Base-by-base conservation (phyloP, 2,329 filamentous ascomycete genomes). In the Scortechinia acanthostroma region DNA sequence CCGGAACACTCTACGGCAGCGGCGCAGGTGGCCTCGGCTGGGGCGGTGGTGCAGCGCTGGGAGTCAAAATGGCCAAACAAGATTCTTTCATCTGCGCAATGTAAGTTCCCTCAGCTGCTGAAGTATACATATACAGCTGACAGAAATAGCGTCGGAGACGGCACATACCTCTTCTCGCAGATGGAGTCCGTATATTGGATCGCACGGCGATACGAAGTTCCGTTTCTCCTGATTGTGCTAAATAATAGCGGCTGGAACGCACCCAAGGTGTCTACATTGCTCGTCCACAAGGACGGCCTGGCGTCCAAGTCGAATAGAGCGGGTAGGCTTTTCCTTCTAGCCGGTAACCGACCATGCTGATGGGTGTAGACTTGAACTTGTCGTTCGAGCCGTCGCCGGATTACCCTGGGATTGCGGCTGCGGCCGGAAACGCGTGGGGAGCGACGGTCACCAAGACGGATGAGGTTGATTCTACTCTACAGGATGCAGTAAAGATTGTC, bases 191-290 rank as follows among this genome's bases (percentile, higher is more conserved):
- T 76, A 5, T 71, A 77, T 57, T 79, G 75, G 75, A 74, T 79
- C 40, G 63, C 72, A 4, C 65, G 62, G 51, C 65, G 73, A 17
- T 79, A 78, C 51, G 60, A 67, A 21, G 75, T 77, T 19, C 75
- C 76, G 0, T 60, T 77, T 2, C 50, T 78, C 50, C 77, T 73
- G 0, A 69, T 78, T 47, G 68, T 78, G 4, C 57, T 79, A 21
- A 79, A 78, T 52, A 79, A 79, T 57, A 71, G 74, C 50, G 74
- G 75, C 33, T 81, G 76, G 76, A 79, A 82, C 52, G 76, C 77
- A 1, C 77, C 78, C 3, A 66, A 76, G 2, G 69, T 68, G 30
- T 80, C 76, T 1, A 58, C 78, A 35, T 58, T 76, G 2, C 64
- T 81, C 14, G 76, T 81, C 1, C 77, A 81, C 49, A 76, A 77